Evolutionary conservation across 257 asterid species (phyloP).

Genomic region (Parsonsia alboflavescens): DNA sequence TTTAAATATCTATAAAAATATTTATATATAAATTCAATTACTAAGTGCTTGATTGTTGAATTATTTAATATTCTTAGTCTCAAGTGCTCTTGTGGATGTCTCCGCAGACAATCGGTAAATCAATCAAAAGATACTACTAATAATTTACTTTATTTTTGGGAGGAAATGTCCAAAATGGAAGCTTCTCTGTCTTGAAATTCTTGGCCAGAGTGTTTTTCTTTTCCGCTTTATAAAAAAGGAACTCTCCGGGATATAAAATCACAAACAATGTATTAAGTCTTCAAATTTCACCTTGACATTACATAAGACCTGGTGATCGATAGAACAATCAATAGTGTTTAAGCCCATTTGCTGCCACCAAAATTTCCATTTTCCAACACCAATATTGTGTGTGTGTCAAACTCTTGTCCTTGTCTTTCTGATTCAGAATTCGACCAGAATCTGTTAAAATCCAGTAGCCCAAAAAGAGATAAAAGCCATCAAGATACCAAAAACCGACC

Average conservation of each 20-base stretch:
- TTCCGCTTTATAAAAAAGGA: too few species aligned
- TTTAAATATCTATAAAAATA: background rate
- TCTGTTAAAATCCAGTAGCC: slow-evolving; percentile 46
- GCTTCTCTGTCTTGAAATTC: background rate
- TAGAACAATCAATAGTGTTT: slow-evolving; percentile 16
- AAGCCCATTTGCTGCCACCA: slow-evolving; percentile 25
- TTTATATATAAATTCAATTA: too few species aligned
- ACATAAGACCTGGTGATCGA: slow-evolving; percentile 18
- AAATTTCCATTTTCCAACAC: slow-evolving; percentile 27
- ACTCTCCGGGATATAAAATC: background rate
- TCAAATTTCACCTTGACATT: slow-evolving; percentile 17
- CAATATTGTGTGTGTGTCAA: slow-evolving; percentile 18
- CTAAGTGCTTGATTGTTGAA: too few species aligned
- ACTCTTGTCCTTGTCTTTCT: slow-evolving; percentile 36
- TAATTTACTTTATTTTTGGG: background rate
- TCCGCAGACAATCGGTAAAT: background rate
- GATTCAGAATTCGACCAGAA: slow-evolving; percentile 18
- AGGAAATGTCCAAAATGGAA: slow-evolving; percentile 4
- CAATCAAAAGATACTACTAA: background rate
- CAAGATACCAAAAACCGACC: slow-evolving; percentile 46
- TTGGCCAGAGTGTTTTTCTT: background rate
- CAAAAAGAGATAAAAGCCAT: slow-evolving; percentile 36
- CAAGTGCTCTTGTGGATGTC: too few species aligned
- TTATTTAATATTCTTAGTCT: too few species aligned
- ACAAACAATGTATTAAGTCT: background rate